Conservation (phyloP, 2,329 filamentous ascomycete species). For the Trichoderma sp. region DNA sequence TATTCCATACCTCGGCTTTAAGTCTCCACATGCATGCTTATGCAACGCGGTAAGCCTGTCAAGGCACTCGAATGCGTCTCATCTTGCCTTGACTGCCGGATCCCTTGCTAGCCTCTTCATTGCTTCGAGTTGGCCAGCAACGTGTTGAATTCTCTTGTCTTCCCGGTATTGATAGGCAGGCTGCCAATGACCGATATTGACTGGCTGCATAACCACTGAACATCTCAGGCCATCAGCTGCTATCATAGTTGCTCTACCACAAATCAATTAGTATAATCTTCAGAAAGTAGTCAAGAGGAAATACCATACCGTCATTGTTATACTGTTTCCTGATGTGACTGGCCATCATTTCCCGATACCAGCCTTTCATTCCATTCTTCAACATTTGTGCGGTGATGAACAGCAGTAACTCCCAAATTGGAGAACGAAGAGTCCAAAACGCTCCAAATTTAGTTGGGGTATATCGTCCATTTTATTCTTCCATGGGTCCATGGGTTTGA, state of each 20-base stretch:
- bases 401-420: not conserved
- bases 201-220: not conserved
- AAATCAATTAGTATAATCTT: not conserved
- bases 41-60: not conserved
- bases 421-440: not conserved
- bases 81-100: not conserved
- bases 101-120: not conserved
- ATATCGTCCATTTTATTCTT: not conserved
- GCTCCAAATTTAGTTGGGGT: not conserved
- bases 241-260: not conserved
- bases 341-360: not conserved
- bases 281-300: not conserved
- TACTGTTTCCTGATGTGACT: not conserved
- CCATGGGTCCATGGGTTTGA: not conserved
- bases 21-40: not conserved
- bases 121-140: not conserved
- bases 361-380: not conserved
- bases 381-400: not conserved
- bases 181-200: not conserved
- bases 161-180: not conserved
- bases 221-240: not conserved
- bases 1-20: not conserved
- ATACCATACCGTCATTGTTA: not conserved
- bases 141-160: not conserved
- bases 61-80: not conserved